Conservation (phyloP, 2,329 filamentous ascomycete genomes). For the Talaromyces funiculosus region DNA sequence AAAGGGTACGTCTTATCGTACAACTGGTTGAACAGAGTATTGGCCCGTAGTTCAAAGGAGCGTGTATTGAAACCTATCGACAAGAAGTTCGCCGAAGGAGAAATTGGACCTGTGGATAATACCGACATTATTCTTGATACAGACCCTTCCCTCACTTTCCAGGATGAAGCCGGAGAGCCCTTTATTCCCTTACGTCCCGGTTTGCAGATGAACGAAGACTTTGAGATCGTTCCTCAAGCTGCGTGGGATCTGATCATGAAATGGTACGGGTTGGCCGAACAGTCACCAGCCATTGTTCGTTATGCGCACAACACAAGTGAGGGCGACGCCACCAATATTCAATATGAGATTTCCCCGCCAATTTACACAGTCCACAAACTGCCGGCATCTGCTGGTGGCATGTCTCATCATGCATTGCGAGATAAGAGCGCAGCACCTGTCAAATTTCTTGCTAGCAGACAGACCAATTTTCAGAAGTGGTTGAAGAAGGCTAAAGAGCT, state of each 20-base stretch:
- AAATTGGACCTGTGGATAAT: conserved; percentile 80
- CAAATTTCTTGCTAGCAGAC: conserved; percentile 65
- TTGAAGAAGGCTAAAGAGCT: conserved; percentile 66
- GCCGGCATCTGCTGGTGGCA: conserved; percentile 53
- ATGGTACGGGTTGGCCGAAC: conserved; percentile 73
- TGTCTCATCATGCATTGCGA: conserved; percentile 56
- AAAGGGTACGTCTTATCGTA: conserved; percentile 72
- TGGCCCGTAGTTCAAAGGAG: conserved; percentile 58
- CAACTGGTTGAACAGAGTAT: conserved; percentile 70
- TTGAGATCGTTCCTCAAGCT: conserved; percentile 68
- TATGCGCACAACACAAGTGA: conserved; percentile 69
- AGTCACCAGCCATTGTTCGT: conserved; percentile 66
- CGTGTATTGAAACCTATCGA: conserved; percentile 51
- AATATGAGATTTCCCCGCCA: conserved; percentile 79
- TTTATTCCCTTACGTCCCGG: conserved; percentile 72
- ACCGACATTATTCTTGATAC: conserved; percentile 66
- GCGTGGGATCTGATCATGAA: conserved; percentile 76
- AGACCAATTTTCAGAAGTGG: conserved; percentile 67
- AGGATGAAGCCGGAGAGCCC: conserved; percentile 41
- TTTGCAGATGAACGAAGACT: conserved; percentile 59
- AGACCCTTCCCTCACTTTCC: conserved; percentile 37
- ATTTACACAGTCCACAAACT: conserved; percentile 81
- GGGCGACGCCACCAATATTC: conserved; percentile 59
- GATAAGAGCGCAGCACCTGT: conserved; percentile 57
- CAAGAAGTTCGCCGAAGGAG: conserved; percentile 56